Conservation (phyloP, 805 yeast species). For the Pichia occidentalis region DNA sequence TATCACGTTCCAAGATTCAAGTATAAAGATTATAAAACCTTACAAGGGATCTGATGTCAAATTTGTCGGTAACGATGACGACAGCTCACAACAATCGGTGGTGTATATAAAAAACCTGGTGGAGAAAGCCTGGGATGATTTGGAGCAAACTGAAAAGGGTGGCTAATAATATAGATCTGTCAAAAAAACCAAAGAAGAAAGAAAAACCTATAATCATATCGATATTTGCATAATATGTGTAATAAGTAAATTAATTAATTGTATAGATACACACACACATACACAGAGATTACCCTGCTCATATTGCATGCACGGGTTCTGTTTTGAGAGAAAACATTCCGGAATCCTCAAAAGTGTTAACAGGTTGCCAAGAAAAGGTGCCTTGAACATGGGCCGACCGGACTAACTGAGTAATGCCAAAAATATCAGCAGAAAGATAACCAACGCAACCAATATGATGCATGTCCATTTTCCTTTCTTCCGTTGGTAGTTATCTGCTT, state of each 20-base stretch:
- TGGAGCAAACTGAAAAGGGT: slow-evolving; percentile 43
- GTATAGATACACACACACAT: no score
- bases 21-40: slow-evolving; percentile 35
- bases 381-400: no score
- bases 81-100: slow-evolving; percentile 23
- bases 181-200: neutral
- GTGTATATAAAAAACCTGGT: slow-evolving; percentile 40
- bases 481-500: slow-evolving; percentile 72
- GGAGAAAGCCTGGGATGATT: slow-evolving; percentile 40
- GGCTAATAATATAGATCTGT: slow-evolving; percentile 30
- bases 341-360: no score
- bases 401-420: slow-evolving; percentile 45
- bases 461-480: slow-evolving; percentile 69
- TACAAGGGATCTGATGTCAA: slow-evolving; percentile 30
- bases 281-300: no score
- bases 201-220: slow-evolving; percentile 1
- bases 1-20: slow-evolving; percentile 32
- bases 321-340: no score
- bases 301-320: no score
- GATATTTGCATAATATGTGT: neutral
- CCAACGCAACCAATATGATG: slow-evolving; percentile 50
- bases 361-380: no score
- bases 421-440: slow-evolving; percentile 52
- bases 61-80: slow-evolving; percentile 20
- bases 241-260: neutral